Conservation (phyloP, 441 rosid genomes). For the Flueggea neowawraea region DNA sequence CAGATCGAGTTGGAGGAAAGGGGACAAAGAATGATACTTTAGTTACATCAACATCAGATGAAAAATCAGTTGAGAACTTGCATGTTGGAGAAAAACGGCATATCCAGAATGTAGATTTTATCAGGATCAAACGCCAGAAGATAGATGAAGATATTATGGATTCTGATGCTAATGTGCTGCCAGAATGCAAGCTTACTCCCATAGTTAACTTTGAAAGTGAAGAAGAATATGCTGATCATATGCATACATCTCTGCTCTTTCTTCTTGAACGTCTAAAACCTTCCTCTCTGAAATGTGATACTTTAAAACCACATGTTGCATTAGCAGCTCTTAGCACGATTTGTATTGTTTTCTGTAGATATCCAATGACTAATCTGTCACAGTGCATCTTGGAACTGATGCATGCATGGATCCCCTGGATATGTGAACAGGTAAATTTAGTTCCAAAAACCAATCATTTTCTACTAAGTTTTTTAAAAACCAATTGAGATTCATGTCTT, state of each 20-base stretch:
- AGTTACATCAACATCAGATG: constrained; percentile 27
- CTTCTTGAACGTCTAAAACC: constrained; percentile 59
- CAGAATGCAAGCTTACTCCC: constrained; percentile 33
- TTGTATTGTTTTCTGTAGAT: constrained; percentile 66
- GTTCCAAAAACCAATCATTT: constrained; percentile 14
- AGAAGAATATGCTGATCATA: constrained; percentile 52
- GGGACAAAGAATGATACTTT: constrained; percentile 22
- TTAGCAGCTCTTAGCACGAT: constrained; percentile 88
- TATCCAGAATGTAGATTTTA: constrained; percentile 33
- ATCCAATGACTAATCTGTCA: constrained; percentile 54
- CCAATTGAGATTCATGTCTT: constrained; percentile 24
- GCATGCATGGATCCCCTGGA: constrained; percentile 88
- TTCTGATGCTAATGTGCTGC: constrained; percentile 26
- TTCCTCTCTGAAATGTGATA: constrained; percentile 39
- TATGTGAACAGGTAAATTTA: constrained; percentile 64
- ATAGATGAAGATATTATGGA: constrained; percentile 40
- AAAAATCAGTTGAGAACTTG: constrained; percentile 31
- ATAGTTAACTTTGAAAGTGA: constrained; percentile 35
- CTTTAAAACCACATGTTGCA: constrained; percentile 52
- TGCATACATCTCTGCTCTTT: constrained; percentile 53
- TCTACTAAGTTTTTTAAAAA: constrained; percentile 4
- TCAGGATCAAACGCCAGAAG: constrained; percentile 65
- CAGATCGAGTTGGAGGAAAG: constrained; percentile 47
- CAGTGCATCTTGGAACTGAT: constrained; percentile 53
- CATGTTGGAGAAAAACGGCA: constrained; percentile 69